Evolutionary conservation across 2,329 filamentous ascomycete genomes (phyloP).

Genomic region (Fusarium nisikadoi): DNA sequence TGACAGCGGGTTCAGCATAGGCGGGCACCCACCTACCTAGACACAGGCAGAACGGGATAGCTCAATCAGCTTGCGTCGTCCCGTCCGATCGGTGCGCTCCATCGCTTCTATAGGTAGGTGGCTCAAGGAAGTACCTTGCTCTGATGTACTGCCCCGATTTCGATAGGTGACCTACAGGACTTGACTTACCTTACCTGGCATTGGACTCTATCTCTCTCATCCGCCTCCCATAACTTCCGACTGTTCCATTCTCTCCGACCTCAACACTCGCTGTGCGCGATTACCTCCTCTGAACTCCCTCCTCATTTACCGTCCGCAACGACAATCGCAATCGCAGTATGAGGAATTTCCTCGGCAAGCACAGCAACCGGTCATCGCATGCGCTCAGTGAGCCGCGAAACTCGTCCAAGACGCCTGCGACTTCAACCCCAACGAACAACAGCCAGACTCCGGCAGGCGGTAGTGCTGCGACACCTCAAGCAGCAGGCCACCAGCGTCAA

Average conservation of each 20-base stretch:
- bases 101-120: not conserved
- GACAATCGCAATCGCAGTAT: constrained; percentile 51
- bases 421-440: constrained; percentile 22
- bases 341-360: constrained; percentile 65
- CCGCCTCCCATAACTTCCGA: constrained; percentile 21
- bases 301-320: constrained; percentile 20
- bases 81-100: constrained; percentile 10
- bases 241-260: constrained; percentile 10
- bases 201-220: constrained; percentile 20
- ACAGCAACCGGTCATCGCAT: constrained; percentile 68
- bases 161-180: constrained; percentile 12
- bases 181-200: constrained; percentile 8
- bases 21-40: not conserved
- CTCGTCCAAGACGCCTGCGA: constrained; percentile 42
- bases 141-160: constrained; percentile 26
- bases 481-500: constrained; percentile 34
- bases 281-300: not conserved
- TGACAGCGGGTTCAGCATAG: constrained; percentile 8
- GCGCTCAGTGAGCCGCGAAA: constrained; percentile 59
- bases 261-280: constrained; percentile 24
- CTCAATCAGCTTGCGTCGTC: constrained; percentile 9
- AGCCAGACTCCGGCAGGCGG: constrained; percentile 35
- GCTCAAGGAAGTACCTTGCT: not conserved
- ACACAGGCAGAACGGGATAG: not conserved
- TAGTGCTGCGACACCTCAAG: constrained; percentile 34